Evolutionary conservation across 2,329 filamentous ascomycete genomes (phyloP).

Genomic region (Corynespora cassiicola): DNA sequence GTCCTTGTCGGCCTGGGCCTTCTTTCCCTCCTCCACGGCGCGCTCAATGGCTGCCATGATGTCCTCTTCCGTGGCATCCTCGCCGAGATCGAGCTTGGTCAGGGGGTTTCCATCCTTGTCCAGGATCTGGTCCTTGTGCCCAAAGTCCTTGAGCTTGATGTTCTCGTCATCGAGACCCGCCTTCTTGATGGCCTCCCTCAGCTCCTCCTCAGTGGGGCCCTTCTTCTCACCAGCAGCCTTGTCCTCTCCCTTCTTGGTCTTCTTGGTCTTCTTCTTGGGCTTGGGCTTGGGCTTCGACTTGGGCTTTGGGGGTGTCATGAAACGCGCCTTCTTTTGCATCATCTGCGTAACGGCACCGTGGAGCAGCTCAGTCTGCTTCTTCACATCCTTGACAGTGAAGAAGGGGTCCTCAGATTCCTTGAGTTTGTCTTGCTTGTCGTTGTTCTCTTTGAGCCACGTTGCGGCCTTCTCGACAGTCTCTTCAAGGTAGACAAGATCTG

Average conservation of each 20-base stretch:
- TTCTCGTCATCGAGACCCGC: conserved; percentile 37
- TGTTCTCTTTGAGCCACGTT: conserved; percentile 77
- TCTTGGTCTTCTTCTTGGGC: conserved; percentile 41
- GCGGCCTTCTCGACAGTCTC: conserved; percentile 67
- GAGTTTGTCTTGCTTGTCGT: conserved; percentile 74
- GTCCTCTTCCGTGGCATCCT: conserved; percentile 46
- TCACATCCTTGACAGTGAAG: conserved; percentile 71
- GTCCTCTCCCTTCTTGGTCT: conserved; percentile 31
- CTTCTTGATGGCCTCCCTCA: conserved; percentile 36
- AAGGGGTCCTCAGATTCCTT: conserved; percentile 76
- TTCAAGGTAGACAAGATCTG: conserved; percentile 73
- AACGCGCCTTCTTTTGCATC: conserved; percentile 64
- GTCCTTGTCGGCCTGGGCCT: conserved; percentile 14
- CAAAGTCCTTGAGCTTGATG: conserved; percentile 27
- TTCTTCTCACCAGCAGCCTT: conserved; percentile 31
- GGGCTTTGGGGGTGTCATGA: conserved; percentile 42
- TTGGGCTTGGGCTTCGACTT: conserved; percentile 37
- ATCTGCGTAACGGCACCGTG: conserved; percentile 74
- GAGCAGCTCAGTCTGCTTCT: conserved; percentile 72
- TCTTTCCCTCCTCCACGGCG: conserved; percentile 19
- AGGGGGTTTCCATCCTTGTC: conserved; percentile 28
- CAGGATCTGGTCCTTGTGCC: conserved; percentile 22
- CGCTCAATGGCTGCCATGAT: conserved; percentile 59
- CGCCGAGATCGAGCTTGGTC: conserved; percentile 28
- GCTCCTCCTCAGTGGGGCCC: conserved; percentile 35